Base-by-base conservation (phyloP, 1,139 yeast genomes). In the Scheffersomyces parashehatae region DNA sequence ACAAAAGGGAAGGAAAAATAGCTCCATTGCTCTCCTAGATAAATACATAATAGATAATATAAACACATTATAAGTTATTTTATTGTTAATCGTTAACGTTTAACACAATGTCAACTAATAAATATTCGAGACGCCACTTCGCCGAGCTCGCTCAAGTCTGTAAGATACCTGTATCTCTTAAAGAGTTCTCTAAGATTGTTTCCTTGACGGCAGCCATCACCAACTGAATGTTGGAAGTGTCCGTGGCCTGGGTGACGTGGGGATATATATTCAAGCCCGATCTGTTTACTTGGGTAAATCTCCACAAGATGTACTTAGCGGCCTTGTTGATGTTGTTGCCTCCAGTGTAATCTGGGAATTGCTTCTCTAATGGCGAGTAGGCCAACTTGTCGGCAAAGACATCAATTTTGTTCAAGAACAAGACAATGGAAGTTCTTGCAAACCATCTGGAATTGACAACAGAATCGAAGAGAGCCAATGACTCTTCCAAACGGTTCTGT, bases 391-490 rank as follows among this genome's bases (percentile, higher is more conserved):
- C 93, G 29, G 95, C 89, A 60, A 90, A 88, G 1, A 90, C 82
- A 67, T 90, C 97, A 54, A 90, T 86, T 64, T 91, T 90, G 67
- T 91, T 90, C 58, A 91, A 76, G 61, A 90, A 90, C 44, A 91
- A 70, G 26, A 90, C 95, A 37, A 90, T 81, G 0, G 96, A 85
- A 3, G 96, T 86, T 52, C 95, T 77, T 30, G 89, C 78, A 65
- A 90, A 90, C 97, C 97, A 90, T 58, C 95, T 80, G n/a, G 96
- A 87, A 65, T 90, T 90, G 36, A 89, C 90, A 41, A 90, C 95
- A 1, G 95, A 87, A 57, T 90, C 97, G 59, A 90, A 91, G 42
- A 91, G 73, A 3, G 88, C 85, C 49, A 90, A 68, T 3, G 95
- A 86, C 65, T 90, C 97, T 52, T 88, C 95, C 60, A 90, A 74